phyloP scores from a whole-genome alignment of 768 basidiomycete genomes.

The Russula earlei region DNA sequence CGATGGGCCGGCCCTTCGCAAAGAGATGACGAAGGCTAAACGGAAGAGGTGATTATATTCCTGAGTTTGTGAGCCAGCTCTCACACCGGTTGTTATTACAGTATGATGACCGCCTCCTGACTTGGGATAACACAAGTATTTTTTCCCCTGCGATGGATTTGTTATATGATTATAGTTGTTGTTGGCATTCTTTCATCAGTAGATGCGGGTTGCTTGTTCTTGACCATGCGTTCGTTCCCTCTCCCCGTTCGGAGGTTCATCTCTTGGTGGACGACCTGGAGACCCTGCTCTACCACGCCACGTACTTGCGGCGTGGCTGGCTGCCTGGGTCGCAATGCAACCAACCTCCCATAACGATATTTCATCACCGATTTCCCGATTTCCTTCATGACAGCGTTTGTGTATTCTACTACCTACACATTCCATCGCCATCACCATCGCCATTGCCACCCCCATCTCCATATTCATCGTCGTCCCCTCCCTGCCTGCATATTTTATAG shows the following conservation, averaged over 20 bases:
- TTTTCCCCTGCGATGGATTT: conserved; percentile 6
- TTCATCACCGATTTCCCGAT: neutral
- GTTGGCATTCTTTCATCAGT: conserved; percentile 3
- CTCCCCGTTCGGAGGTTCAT: neutral
- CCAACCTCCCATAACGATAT: neutral
- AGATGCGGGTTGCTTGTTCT: neutral
- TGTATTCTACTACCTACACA: no score
- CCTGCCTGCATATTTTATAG: conserved; percentile 16
- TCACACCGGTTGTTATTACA: neutral
- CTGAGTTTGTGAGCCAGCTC: neutral
- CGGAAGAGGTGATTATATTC: conserved; percentile 68
- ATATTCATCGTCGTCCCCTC: conserved; percentile 1
- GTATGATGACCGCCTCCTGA: conserved; percentile 21
- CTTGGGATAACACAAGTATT: neutral
- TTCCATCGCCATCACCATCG: neutral
- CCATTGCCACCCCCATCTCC: neutral
- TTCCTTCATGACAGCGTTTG: conserved; percentile 4
- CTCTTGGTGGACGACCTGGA: neutral
- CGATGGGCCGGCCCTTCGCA: conserved; percentile 87
- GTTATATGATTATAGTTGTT: conserved; percentile 20
- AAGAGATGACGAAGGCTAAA: conserved; percentile 98
- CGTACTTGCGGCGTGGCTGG: neutral
- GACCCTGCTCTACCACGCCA: neutral
- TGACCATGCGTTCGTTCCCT: neutral
- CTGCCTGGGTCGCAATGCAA: neutral